phyloP scores from a whole-genome alignment of 192 early-diverging fungal species.

The Backusella luteola region DNA sequence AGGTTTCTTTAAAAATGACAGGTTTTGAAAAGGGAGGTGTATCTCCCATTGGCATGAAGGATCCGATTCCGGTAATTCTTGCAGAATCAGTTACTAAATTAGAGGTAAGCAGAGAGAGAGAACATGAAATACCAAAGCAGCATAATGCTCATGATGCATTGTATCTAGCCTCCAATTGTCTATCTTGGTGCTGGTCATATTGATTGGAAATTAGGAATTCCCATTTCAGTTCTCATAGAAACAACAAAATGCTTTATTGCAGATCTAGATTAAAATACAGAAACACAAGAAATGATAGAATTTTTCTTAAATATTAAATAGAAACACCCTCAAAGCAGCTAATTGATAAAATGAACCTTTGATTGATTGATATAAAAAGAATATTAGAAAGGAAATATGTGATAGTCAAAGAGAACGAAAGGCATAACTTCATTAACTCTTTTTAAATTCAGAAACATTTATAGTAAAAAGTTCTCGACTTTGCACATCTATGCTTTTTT shows the following conservation, averaged over 20 bases:
- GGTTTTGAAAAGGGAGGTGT: conserved; percentile 74
- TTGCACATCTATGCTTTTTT: background rate
- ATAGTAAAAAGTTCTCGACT: background rate
- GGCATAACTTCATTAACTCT: background rate
- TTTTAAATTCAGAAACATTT: background rate
- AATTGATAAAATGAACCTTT: background rate
- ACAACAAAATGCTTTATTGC: conserved; percentile 9
- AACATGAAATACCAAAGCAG: background rate
- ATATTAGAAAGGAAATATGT: background rate
- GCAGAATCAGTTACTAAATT: conserved; percentile 59
- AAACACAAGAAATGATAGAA: background rate
- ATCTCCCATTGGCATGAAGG: conserved; percentile 61
- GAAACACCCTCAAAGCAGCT: background rate
- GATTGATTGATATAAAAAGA: background rate
- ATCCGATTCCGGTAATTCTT: conserved; percentile 63
- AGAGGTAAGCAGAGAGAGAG: conserved; percentile 34
- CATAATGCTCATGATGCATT: background rate
- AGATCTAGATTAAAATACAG: conserved; percentile 9
- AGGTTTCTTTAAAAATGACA: conserved; percentile 66
- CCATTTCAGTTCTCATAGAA: conserved; percentile 55
- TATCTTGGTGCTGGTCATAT: conserved; percentile 83
- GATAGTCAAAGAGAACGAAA: background rate
- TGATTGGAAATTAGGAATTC: conserved; percentile 80
- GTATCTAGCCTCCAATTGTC: conserved; percentile 54
- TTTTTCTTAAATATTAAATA: background rate